These are phyloP conservation scores for Maudiozyma barnettii DNA, from an alignment of 805 yeast genomes.

Conservation along the genomic window DNA sequence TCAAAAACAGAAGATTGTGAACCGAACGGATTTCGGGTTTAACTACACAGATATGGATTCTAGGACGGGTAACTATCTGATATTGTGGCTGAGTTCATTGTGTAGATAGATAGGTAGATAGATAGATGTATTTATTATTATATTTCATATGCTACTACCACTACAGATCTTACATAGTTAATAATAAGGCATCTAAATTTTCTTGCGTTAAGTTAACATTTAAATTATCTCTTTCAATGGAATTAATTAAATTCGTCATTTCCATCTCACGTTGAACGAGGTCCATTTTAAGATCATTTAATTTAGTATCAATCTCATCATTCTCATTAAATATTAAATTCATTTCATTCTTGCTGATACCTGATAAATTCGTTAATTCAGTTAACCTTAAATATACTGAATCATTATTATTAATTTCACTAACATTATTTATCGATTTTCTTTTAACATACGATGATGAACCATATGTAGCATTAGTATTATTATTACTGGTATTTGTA, in stretches of 20 bases:
- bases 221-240: slow-evolving; percentile 25
- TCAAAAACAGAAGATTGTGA: too few species aligned
- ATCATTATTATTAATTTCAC: background rate
- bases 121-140: too few species aligned
- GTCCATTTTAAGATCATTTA: slow-evolving; percentile 1
- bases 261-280: slow-evolving; percentile 19
- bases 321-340: background rate
- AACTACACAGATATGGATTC: too few species aligned
- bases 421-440: background rate
- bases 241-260: slow-evolving; percentile 20
- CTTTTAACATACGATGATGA: background rate
- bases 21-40: too few species aligned
- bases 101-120: too few species aligned
- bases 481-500: background rate
- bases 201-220: slow-evolving; percentile 31
- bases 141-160: too few species aligned
- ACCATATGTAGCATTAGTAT: background rate
- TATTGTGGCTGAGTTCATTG: too few species aligned
- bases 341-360: too few species aligned
- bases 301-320: background rate
- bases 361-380: background rate
- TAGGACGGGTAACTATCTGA: too few species aligned
- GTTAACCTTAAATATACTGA: background rate
- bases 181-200: slow-evolving; percentile 22
- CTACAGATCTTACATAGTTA: slow-evolving; percentile 3